These are phyloP conservation scores for Phytophthora hibernalis DNA, from an alignment of 352 stramenopile species.

Conservation along the genomic window DNA sequence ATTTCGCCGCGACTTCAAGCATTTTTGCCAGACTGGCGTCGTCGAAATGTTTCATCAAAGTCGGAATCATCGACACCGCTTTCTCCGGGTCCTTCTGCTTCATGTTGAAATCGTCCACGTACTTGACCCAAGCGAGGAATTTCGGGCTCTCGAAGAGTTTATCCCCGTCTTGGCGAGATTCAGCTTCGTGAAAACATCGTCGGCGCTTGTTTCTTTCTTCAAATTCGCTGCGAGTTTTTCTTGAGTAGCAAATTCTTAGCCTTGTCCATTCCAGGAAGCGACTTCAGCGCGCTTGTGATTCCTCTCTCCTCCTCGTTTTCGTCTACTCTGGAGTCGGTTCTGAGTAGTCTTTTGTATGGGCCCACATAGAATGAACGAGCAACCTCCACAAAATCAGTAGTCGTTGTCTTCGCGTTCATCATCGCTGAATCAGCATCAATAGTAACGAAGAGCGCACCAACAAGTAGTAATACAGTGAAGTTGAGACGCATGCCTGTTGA, in stretches of 20 bases:
- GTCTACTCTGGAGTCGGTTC: neutral
- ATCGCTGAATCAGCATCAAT: neutral
- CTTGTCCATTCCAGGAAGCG: neutral
- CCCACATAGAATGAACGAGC: no score
- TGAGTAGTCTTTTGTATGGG: neutral
- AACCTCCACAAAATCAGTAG: neutral
- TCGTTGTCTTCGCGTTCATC: neutral
- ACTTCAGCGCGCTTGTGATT: neutral
- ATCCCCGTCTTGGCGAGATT: conserved; percentile 3
- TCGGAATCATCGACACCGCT: conserved; percentile 1
- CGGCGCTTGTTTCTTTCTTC: neutral
- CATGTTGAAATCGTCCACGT: conserved; percentile 8
- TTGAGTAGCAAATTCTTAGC: neutral
- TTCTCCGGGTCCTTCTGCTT: conserved; percentile 4
- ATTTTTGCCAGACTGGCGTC: neutral
- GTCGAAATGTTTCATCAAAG: neutral
- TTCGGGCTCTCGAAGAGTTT: conserved; percentile 9
- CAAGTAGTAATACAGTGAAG: neutral
- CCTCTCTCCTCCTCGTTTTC: neutral
- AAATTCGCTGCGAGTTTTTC: neutral
- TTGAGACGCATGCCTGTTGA: neutral
- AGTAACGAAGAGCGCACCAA: neutral
- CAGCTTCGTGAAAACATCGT: neutral
- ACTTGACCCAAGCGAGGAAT: conserved; percentile 10
- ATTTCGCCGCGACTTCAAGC: neutral